Base-by-base conservation (phyloP, 768 basidiomycete genomes). In the Lactifluus rugatus region DNA sequence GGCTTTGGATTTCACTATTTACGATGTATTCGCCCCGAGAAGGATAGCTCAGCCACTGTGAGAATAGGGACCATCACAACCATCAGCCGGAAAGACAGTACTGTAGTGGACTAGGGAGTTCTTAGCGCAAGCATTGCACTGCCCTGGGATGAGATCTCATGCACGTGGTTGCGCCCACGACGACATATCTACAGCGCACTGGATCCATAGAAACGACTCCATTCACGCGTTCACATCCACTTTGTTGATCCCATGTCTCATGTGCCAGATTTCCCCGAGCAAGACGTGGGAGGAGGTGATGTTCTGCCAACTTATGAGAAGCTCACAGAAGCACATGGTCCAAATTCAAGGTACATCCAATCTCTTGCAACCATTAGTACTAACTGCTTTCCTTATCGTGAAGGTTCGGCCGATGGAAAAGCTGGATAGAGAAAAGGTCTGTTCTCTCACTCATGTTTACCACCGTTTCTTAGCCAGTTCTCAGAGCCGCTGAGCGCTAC, bases 381-480 rank as follows among this genome's bases (percentile, higher is more conserved):
- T 31, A 3, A 31, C 31, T 13, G 10, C 17, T 25, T 7, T 16
- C 48, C 16, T 57, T n/a, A 23, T 53, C 26, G 16, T 19, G 9
- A 64, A 92, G 89, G 66, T 92, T 92, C 65, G 89, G 89, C 19
- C 76, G 89, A 57, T 93, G 89, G 89, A 80, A 78, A 67, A 81
- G 83, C 6, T 93, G 89, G 89, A 87, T 93, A 56, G 89, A 93
- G 74, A 93, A 92, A 70, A 79, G 89, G 89, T 85, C 49, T 72
- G n/a, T 61, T 5, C 4, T 2, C 16, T 11, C 21, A 25, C 23
- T 60, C 42, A 36, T 46, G 14, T 16, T 25, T 17, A 34, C 42
- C 13, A 34, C 3, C 1, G 8, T 14, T 25, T 34, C 50, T 36
- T 36, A 36, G 41, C 55, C 50, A 16, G 51, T 47, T 48, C 41